Conservation (phyloP, 1,284 basidiomycete species). For the Ceratobasidium sp. region DNA sequence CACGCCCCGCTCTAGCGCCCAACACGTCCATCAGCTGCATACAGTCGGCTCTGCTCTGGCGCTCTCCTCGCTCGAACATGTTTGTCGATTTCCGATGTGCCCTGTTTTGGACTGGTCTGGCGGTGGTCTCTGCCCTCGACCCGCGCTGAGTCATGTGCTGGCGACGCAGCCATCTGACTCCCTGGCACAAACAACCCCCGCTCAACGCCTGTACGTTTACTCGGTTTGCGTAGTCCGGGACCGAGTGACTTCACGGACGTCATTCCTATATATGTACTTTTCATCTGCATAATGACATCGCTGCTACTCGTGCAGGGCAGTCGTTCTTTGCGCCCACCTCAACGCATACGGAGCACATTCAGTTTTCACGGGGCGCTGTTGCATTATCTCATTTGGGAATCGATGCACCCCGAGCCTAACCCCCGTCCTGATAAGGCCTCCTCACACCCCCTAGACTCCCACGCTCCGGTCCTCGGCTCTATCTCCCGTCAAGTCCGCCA, state of each 20-base stretch:
- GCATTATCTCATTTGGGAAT: too few relatives aligned
- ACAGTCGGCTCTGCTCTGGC: background rate
- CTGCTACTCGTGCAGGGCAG: too few relatives aligned
- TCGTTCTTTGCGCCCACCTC: too few relatives aligned
- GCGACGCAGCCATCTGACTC: background rate
- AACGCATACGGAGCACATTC: too few relatives aligned
- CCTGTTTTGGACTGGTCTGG: background rate
- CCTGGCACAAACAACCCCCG: constrained; percentile 8
- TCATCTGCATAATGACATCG: constrained; percentile 29
- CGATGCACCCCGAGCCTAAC: background rate
- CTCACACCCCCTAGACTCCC: background rate
- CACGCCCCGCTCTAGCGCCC: background rate
- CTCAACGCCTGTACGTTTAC: background rate
- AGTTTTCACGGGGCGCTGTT: too few relatives aligned
- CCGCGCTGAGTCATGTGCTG: constrained; percentile 18
- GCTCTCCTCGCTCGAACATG: background rate
- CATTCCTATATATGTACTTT: constrained; percentile 22
- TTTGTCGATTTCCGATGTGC: background rate
- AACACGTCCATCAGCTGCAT: background rate
- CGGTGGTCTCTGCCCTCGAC: constrained; percentile 1
- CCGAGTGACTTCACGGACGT: background rate
- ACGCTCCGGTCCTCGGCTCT: background rate
- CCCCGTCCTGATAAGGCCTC: background rate
- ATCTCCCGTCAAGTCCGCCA: background rate
- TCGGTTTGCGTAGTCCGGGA: background rate